Evolutionary conservation across 1,139 yeast species (phyloP), one percentile per base, ranked within the genome.

Genomic region (Scheffersomyces illinoinensis): DNA sequence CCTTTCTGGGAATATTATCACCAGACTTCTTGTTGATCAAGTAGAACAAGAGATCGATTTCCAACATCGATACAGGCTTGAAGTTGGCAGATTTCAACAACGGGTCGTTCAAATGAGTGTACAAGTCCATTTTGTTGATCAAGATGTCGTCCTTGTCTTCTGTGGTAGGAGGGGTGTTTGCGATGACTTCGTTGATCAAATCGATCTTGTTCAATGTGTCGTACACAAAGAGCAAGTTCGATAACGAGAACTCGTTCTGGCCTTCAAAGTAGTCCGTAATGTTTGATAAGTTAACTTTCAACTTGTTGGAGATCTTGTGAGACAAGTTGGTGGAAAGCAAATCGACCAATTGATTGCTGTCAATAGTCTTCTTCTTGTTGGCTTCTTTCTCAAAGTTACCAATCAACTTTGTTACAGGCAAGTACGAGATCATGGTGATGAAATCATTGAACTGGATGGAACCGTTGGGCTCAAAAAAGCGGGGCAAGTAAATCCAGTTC

Each of bases 171-270:
- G 84, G 83, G 49, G 82, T 78, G 68, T 84, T 82, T 60, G 88
- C 89, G 57, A 87, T 84, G 47, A 86, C 79, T 71, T 86, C 90
- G 68, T 88, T 88, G 62, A 88, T 76, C 64, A 81, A 71, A 66
- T 81, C 85, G 56, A 81, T 72, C 64, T 80, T 81, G 64, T 75
- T 75, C 64, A 81, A 75, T 56, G 82, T 70, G 62, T 79, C 79
- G 69, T 79, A 80, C 52, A 81, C 69, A 61, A 79, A 80, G 61
- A 81, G 73, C 19, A 81, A 75, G 66, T 79, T 80, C 54, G 83
- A 71, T 58, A 81, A 74, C n/a, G 78, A 73, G 66, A 76, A 81
- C 50, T 71, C 64, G 64, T 74, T 76, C 52, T 71, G 62, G 52
- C 71, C 68, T 60, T 73, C 69, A 66, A 76, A 81, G 64, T 71